Evolutionary conservation across 1,284 basidiomycete genomes (phyloP), one percentile per base, ranked within the genome.

Genomic region (Exobasidium cylindrosporum): DNA sequence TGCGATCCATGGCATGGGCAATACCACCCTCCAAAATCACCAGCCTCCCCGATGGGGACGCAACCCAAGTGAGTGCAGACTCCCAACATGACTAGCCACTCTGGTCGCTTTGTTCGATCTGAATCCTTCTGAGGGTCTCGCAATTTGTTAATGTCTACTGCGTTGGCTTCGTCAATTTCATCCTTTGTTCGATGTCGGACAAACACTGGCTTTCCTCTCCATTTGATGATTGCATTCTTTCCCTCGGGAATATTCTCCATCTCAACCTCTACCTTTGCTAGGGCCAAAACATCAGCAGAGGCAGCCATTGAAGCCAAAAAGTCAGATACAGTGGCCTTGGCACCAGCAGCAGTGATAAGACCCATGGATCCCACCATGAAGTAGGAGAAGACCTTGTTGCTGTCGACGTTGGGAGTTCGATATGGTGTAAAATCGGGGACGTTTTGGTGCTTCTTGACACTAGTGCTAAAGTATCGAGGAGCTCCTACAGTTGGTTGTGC

Each of bases 151-250:
- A 94, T 87, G 82, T 97, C 88, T 61, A 87, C 84, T 57, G 82
- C 77, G 82, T 91, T 89, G 62, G 96, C 96, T 84, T 98, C 96
- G 68, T 92, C 87, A 74, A 98, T 92, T 85, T 99, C 96, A 61
- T 85, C 86, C 62, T 85, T 81, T 28, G 96, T 99, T 77, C 96
- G 88, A 85, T 99, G 95, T 74, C 96, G 88, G 81, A 99, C 92
- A 84, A 98, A 98, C 64, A 99, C 95, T 72, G 96, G 96, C 86
- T 98, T 99, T 81, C 95, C 96, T 81, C 95, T 91, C 96, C 96
- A 98, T 67, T 76, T 77, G 73, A 78, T 74, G 64, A 76, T 71
- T 54, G 69, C 67, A 55, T 81, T 81, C 87, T 95, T 94, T 83
- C 96, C 96, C 85, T 97, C 92, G 40, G 96, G 95, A 77, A 99